Evolutionary conservation across 305 asterid species (phyloP), one percentile per base, ranked within the genome.

Genomic region (Fraxinus nigra): DNA sequence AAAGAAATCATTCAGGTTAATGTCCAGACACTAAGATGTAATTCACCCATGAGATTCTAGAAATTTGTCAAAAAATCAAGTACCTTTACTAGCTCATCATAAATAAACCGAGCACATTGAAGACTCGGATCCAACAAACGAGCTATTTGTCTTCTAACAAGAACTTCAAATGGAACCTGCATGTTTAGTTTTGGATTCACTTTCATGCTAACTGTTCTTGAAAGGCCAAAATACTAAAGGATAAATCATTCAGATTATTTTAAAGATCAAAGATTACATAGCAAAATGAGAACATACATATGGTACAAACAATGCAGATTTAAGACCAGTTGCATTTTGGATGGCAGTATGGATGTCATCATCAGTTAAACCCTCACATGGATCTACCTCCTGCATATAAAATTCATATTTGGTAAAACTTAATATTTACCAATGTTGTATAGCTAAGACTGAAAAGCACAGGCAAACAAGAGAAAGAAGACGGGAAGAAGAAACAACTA

Each of bases 111-210:
- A 75, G 98, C 92, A 89, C 98, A 95, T 79, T 95, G 98, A 79
- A 95, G 93, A 89, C 98, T 95, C 32, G 98, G 98, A 86, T 95
- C 98, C 90, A 90, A 87, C 77, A 95, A 84, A 10, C 98, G 97
- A 82, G 95, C 93, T 54, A 95, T 93, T 86, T 95, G 93, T 79
- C 91, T 92, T 80, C 93, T 89, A 81, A 93, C 79, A 85, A 95
- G 97, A 88, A 92, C 93, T 85, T 95, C 98, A 88, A 95, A 95
- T 59, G 98, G 97, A 79, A 91, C 97, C 98, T 93, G 73, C 87
- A 86, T 18, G 77, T 84, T 84, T 72, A 37, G 1, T 77, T 83
- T 83, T 78, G 84, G 28, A 20, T 20, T 20, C 30, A 59, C 22
- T 59, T 59, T 59, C 79, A 84, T 18, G 84, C 24, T 32, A 10